Evolutionary conservation across 2,329 filamentous ascomycete genomes (phyloP).

Genomic region (Triangularia setosa): DNA sequence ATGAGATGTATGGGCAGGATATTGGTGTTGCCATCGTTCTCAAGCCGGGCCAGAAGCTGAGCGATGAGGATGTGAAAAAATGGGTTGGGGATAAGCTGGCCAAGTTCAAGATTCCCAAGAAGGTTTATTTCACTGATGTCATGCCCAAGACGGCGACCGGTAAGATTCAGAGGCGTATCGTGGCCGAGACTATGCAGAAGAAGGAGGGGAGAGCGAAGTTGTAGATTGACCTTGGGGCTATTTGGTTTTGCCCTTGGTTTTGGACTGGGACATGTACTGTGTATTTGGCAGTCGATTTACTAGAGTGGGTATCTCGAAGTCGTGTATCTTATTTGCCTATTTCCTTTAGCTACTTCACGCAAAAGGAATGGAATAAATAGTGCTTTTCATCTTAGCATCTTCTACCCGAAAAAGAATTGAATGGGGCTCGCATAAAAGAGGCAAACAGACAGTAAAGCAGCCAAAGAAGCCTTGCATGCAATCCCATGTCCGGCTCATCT

Average conservation of each 20-base stretch:
- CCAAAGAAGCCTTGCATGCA: neutral
- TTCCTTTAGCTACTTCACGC: neutral
- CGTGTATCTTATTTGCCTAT: neutral
- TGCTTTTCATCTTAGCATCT: neutral
- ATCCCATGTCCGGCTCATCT: neutral
- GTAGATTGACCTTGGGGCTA: slow-evolving; percentile 31
- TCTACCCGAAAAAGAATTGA: neutral
- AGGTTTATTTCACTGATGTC: slow-evolving; percentile 75
- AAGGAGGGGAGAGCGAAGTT: slow-evolving; percentile 56
- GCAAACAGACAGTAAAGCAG: neutral
- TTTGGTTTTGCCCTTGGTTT: neutral
- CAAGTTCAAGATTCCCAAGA: slow-evolving; percentile 83
- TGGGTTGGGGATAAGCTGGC: slow-evolving; percentile 69
- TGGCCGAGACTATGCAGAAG: slow-evolving; percentile 82
- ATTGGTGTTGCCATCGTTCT: slow-evolving; percentile 73
- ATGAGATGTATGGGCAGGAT: slow-evolving; percentile 80
- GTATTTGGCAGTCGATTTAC: neutral
- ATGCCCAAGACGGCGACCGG: slow-evolving; percentile 94
- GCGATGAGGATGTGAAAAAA: slow-evolving; percentile 57
- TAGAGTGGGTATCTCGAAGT: neutral
- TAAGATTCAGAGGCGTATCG: slow-evolving; percentile 80
- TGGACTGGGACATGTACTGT: too few relatives aligned
- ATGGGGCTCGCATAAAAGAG: neutral
- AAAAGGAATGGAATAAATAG: neutral
- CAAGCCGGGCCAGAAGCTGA: slow-evolving; percentile 58